Conservation (phyloP, 176 grass and related monocot species). For the Juncus inflexus region DNA sequence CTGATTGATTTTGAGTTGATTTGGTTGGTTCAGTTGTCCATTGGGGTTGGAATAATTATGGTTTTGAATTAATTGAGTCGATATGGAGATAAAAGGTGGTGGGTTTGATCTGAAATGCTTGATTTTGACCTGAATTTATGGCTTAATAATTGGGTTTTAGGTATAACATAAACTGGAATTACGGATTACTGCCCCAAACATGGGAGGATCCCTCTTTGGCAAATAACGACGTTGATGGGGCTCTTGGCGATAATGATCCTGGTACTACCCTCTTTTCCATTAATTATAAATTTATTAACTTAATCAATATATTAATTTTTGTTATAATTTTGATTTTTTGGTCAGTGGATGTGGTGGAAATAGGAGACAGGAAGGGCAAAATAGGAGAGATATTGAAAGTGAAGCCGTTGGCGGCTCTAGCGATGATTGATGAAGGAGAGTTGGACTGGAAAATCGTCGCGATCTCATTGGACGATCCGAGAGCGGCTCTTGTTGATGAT, state of each 20-base stretch:
- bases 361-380: conserved; percentile 77
- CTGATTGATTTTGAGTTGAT: conserved; percentile 10
- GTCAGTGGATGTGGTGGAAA: conserved; percentile 97
- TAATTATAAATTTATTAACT: conserved; percentile 7
- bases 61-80: background rate
- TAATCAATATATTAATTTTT: conserved; percentile 10
- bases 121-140: background rate
- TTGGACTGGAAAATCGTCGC: conserved; percentile 99
- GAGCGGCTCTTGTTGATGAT: conserved; percentile 95
- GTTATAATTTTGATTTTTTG: conserved; percentile 14
- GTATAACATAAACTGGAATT: conserved; percentile 97
- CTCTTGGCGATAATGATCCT: conserved; percentile 94
- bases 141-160: conserved; percentile 25
- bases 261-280: conserved; percentile 37
- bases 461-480: conserved; percentile 93
- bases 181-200: conserved; percentile 86
- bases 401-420: conserved; percentile 93
- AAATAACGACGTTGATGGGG: conserved; percentile 87
- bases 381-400: conserved; percentile 91
- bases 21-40: background rate
- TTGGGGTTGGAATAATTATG: background rate
- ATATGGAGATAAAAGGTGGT: background rate
- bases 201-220: conserved; percentile 90
- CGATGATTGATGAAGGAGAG: conserved; percentile 98
- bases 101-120: background rate